Base-by-base conservation (phyloP, 2,329 filamentous ascomycete species). In the Thielaviopsis musarum region DNA sequence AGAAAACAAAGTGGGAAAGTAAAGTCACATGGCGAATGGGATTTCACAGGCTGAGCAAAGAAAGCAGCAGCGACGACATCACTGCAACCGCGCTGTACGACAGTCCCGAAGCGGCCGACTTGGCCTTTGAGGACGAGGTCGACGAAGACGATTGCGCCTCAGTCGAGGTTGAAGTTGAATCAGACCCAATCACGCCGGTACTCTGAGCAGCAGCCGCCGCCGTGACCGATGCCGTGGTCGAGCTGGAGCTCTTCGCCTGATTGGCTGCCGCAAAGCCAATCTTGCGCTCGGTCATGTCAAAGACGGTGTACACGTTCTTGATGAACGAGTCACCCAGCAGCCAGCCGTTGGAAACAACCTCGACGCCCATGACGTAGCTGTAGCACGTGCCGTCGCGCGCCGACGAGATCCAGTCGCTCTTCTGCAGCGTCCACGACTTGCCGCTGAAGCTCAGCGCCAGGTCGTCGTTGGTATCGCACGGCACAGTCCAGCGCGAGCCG, bases 281-380 rank as follows among this genome's bases (percentile, higher is more conserved):
- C 57, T 77, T 78, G 52, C 70, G 71, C 64, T 82, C 67, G 63
- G 91, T 88, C 58, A 80, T 81, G 69, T 95, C 90, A 68, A 94
- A 95, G 24, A 93, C 84, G 1, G 82, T 76, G 68, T 95, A 95
- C 17, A 95, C 89, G 65, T 94, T 95, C 73, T 94, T 95, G 62
- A 95, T 72, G 66, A 95, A 95, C 0, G 85, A 81, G 64, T 90
- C 89, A 1, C 90, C 90, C 0, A 95, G 71, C n/a, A 95, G 75
- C 88, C 89, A 95, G 7, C 62, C 62, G 65, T 74, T 75, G 0
- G 75, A 71, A 54, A 88, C 83, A 15, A 87, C 81, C 67, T 85
- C 79, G 26, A 82, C 77, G 1, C 85, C 87, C 58, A 89, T 84
- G 41, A 95, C 80, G 65, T 87, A 90, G 68, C 87, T 91, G 19